Base-by-base conservation (phyloP, 2,329 filamentous ascomycete genomes). In the Pyrenochaeta sp. region DNA sequence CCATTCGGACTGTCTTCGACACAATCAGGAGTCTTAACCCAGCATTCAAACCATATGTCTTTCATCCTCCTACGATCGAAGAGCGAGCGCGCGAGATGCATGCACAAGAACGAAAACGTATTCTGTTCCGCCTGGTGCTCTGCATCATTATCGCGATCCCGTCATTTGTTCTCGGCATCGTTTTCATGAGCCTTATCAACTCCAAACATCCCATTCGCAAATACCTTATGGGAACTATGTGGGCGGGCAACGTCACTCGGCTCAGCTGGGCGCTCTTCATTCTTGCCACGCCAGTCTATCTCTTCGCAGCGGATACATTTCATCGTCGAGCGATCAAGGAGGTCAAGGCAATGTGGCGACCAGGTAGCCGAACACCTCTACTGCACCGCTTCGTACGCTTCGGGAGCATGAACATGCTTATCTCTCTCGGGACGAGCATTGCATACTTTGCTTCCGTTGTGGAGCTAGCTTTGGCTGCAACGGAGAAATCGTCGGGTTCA, bases 341-440 rank as follows among this genome's bases (percentile, higher is more conserved):
- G 69, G 80, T 97, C 12, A 83, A 83, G 59, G 84, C 88, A 0
- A 82, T 97, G 62, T 97, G 93, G 93, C 85, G 90, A 24, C 87
- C 81, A 2, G 86, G 88, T 28, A 96, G 92, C 72, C 86, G 85
- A 37, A 89, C 89, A 0, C 91, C 92, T 0, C 74, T 96, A 3
- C 68, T 91, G 15, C 86, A 90, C 66, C 84, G 93, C 13, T 93
- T 97, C 71, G 92, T 93, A 75, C 88, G 91, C n/a, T 97, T 97
- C 71, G 93, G 93, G 8, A 97, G 93, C 80, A 97, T 97, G 93
- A 96, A 96, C 73, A 90, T 96, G 81, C 85, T 97, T 58, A 93
- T 97, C 78, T 95, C 91, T 7, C 84, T 96, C 2, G 93, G 93
- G 5, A 96, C 93, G 0, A 90, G 88, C 2, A 92, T 97, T 59